Evolutionary conservation across 1,139 yeast genomes (phyloP), one percentile per base, ranked within the genome.

Genomic region (Lodderomyces theae): DNA sequence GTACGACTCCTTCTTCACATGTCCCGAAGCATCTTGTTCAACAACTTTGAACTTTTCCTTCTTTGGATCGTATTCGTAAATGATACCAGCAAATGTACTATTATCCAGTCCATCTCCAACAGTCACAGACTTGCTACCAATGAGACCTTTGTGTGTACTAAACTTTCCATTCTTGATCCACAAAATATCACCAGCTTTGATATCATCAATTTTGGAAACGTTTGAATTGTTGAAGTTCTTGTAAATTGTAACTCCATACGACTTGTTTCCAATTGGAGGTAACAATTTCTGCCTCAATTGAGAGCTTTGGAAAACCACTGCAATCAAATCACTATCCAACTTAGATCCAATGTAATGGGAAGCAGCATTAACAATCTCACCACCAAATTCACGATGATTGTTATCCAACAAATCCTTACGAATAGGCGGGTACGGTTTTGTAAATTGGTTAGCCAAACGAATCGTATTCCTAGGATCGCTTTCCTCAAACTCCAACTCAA

Each of bases 101-200:
- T 58, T 63, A 13, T 58, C 61, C 18, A 10, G 18, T 15, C 18
- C 31, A 12, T 62, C 72, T 2, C 74, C 75, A 15, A 88, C 60
- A 1, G 63, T 61, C 36, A 63, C 45, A 2, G 64, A 49, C 48
- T 68, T 74, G 40, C 55, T 53, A 16, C 90, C 89, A 11, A 79
- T 74, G 32, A 79, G 55, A 41, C 82, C 76, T 56, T 82, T 82
- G 51, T 82, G 87, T 7, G 82, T 77, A 44, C 77, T 80, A 63
- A 90, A 89, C 46, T 75, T 76, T 8, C 89, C 96, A 44, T 80
- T 79, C 52, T 82, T 78, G 49, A 88, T 76, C 46, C 88, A 84
- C 37, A 88, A 64, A 13, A 92, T 71, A 58, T 92, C 97, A 43
- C 98, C 98, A 0, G 94, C 82, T 39, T 77, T 74, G 43, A 88